Evolutionary conservation across 2,329 filamentous ascomycete species (phyloP).

Genomic region (Coniochaeta sp.): DNA sequence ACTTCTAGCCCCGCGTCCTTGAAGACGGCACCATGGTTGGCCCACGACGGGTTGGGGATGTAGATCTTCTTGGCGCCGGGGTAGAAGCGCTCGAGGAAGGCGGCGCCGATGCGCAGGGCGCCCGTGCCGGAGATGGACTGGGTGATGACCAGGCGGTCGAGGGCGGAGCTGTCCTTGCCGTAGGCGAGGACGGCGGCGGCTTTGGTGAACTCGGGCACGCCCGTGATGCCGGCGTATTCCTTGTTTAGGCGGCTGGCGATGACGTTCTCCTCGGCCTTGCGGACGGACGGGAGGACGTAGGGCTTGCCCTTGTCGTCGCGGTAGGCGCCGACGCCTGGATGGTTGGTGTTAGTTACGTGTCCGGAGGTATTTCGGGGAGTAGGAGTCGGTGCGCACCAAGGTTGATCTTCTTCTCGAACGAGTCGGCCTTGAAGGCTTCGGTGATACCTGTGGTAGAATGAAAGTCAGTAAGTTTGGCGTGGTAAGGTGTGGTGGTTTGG

Average conservation of each 20-base stretch:
- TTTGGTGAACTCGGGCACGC: constrained; percentile 88
- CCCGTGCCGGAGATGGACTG: constrained; percentile 98
- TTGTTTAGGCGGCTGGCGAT: constrained; percentile 77
- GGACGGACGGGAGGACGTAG: constrained; percentile 92
- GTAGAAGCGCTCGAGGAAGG: constrained; percentile 88
- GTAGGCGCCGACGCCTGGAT: constrained; percentile 94
- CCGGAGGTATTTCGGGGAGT: constrained; percentile 7
- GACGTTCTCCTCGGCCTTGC: constrained; percentile 80
- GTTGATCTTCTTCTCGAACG: constrained; percentile 94
- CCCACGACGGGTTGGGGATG: constrained; percentile 94
- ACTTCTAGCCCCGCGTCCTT: constrained; percentile 85
- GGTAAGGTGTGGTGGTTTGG: constrained; percentile 5
- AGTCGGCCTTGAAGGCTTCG: constrained; percentile 97
- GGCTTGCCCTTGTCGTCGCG: constrained; percentile 97
- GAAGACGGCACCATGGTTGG: constrained; percentile 97
- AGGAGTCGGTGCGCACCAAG: constrained; percentile 53
- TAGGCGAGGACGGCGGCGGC: constrained; percentile 89
- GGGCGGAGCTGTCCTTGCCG: constrained; percentile 68
- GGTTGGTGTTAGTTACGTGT: background rate
- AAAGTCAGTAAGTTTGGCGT: background rate
- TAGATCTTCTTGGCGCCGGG: constrained; percentile 91
- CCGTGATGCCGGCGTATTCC: constrained; percentile 97
- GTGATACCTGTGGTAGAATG: constrained; percentile 77
- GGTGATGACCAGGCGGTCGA: constrained; percentile 81
- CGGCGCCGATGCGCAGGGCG: constrained; percentile 87